Conservation (phyloP, 2,329 filamentous ascomycete species). For the Penicillium nordicum region DNA sequence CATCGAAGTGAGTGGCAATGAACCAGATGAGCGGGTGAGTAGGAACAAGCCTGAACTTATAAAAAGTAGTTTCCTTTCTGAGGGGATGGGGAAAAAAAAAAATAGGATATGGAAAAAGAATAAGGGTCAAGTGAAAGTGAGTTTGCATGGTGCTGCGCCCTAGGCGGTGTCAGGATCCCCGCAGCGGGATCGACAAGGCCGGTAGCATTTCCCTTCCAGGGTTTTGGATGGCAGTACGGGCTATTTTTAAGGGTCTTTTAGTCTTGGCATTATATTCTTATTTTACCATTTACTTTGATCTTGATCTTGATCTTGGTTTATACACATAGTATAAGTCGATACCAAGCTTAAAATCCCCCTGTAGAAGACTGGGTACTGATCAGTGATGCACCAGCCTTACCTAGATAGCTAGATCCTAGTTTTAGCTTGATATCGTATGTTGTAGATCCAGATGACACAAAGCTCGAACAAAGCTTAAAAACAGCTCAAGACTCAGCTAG, state of each 20-base stretch:
- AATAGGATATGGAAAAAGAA: background rate
- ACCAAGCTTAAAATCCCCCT: background rate
- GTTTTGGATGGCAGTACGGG: background rate
- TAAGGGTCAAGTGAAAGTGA: background rate
- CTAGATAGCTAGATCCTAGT: background rate
- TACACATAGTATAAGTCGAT: background rate
- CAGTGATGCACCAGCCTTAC: background rate
- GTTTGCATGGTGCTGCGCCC: background rate
- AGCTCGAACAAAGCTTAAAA: background rate
- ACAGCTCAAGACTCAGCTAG: background rate
- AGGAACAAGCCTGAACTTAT: background rate
- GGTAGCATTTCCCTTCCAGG: background rate
- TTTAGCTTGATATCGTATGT: background rate
- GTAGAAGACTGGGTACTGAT: conserved; percentile 1
- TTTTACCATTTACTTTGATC: background rate
- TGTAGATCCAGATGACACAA: background rate
- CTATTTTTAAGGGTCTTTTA: background rate
- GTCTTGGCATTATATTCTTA: conserved; percentile 1
- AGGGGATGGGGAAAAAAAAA: too few species aligned
- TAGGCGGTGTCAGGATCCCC: conserved; percentile 22
- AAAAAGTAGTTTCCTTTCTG: background rate
- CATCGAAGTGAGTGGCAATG: background rate
- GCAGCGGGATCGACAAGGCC: conserved; percentile 20
- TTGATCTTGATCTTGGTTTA: background rate
- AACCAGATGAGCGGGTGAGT: background rate